Base-by-base conservation (phyloP, 352 stramenopile species). In the Pythium vanterpoolii region DNA sequence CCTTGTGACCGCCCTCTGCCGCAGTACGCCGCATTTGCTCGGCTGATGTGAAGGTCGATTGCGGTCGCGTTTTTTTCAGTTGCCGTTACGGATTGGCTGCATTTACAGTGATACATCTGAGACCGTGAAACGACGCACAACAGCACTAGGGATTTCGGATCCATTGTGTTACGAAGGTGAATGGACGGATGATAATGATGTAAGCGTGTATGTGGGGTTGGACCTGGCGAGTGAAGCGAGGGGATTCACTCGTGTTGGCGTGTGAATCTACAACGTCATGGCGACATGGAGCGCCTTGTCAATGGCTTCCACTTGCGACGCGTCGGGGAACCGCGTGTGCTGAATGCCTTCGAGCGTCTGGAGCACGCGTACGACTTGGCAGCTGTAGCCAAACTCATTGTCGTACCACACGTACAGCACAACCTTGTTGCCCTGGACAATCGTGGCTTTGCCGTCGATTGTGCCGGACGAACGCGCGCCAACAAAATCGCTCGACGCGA, bases 401-500 rank as follows among this genome's bases (percentile, higher is more conserved):
- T 96, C 87, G 76, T 96, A 96, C 84, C 86, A 96, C 39, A 92
- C 79, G 72, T 95, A 94, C 6, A 96, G 64, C 60, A 96, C 78
- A 46, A 89, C 74, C 68, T 91, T 89, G 72, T 93, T 88, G 70
- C 74, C 79, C 42, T 82, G 76, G 43, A 93, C 84, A 42, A 95
- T 95, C 31, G 86, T 95, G 11, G 86, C 84, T 68, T 92, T 89
- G 46, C 79, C 81, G 57, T 96, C 87, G 11, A 96, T 73, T 2
- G 86, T 92, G 18, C 81, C 81, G 24, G 79, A 67, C 5, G 80
- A 80, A 31, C 83, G 81, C 61, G 82, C 79, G 42, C 86, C 87
- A 31, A 96, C 79, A 70, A 96, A 93, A 51, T 96, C 87, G 33
- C 77, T 87, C 6, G 83, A 93, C 39, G 85, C 86, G 18, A 83